These are phyloP conservation scores for Artemisia argyi DNA, from an alignment of 129 eudicot genomes.

Conservation along the genomic window DNA sequence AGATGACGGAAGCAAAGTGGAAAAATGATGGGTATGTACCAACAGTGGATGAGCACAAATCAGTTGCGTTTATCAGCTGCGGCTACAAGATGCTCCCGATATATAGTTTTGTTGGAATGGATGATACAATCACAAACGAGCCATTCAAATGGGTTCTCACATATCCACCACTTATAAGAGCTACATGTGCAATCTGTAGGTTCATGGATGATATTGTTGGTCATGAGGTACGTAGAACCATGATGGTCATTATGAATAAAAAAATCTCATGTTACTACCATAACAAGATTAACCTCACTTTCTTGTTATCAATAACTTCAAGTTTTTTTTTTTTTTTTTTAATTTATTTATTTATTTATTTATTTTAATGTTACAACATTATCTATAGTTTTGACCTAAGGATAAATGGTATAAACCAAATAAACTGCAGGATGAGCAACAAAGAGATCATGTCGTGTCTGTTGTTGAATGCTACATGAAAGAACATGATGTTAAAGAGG, in stretches of 20 bases:
- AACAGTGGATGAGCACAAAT: background rate
- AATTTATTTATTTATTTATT: no score
- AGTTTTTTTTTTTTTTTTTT: no score
- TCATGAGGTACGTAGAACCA: background rate
- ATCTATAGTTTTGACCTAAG: no score
- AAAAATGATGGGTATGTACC: background rate
- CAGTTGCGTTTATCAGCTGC: background rate
- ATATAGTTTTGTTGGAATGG: background rate
- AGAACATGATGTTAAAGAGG: background rate
- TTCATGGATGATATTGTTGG: conserved; percentile 1
- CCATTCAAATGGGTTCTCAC: background rate
- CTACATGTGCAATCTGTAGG: background rate
- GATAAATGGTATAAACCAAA: no score
- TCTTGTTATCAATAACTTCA: no score
- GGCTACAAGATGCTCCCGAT: background rate
- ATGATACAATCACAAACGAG: background rate
- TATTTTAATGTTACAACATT: no score
- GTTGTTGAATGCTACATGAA: background rate
- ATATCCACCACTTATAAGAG: background rate
- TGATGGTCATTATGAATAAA: no score
- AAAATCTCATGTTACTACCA: no score
- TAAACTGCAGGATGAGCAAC: background rate
- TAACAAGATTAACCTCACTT: no score
- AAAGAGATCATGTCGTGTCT: background rate
- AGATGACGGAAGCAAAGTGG: background rate